These are phyloP conservation scores for Thielaviopsis euricoi DNA, from an alignment of 2,329 filamentous ascomycete genomes.

Conservation along the genomic window DNA sequence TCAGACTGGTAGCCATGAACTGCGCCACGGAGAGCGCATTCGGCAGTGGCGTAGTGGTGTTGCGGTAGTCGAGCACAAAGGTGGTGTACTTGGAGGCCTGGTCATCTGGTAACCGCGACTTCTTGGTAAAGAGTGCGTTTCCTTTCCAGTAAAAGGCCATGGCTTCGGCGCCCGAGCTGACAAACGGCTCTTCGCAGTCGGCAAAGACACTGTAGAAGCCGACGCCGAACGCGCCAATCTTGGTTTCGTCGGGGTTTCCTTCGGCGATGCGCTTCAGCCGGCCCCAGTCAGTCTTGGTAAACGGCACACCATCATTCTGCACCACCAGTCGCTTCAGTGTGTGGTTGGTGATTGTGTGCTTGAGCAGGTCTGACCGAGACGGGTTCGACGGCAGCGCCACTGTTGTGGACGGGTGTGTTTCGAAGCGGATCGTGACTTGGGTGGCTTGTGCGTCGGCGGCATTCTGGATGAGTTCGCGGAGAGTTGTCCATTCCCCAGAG, in stretches of 20 bases:
- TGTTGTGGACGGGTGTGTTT: conserved; percentile 68
- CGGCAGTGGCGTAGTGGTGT: conserved; percentile 70
- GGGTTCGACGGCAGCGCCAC: conserved; percentile 52
- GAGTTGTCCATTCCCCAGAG: conserved; percentile 80
- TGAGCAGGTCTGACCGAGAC: conserved; percentile 55
- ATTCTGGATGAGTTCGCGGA: conserved; percentile 93
- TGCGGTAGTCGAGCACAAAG: conserved; percentile 92
- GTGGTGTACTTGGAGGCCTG: conserved; percentile 57
- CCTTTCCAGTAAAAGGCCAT: conserved; percentile 99
- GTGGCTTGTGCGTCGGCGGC: conserved; percentile 92
- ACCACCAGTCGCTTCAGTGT: conserved; percentile 79
- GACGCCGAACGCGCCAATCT: conserved; percentile 96
- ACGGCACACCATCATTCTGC: conserved; percentile 79
- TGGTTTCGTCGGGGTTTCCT: conserved; percentile 95
- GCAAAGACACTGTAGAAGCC: conserved; percentile 98
- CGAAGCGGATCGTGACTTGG: conserved; percentile 79
- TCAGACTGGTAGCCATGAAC: conserved; percentile 87
- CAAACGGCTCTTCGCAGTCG: conserved; percentile 94
- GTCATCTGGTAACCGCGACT: conserved; percentile 53
- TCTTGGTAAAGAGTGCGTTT: conserved; percentile 89
- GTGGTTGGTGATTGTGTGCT: conserved; percentile 71
- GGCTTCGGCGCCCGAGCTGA: conserved; percentile 78
- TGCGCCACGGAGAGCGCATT: conserved; percentile 75
- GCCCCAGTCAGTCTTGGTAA: conserved; percentile 82
- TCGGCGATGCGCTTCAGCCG: conserved; percentile 94